Evolutionary conservation across 805 yeast species (phyloP).

Genomic region (Ogataea paraovalis): DNA sequence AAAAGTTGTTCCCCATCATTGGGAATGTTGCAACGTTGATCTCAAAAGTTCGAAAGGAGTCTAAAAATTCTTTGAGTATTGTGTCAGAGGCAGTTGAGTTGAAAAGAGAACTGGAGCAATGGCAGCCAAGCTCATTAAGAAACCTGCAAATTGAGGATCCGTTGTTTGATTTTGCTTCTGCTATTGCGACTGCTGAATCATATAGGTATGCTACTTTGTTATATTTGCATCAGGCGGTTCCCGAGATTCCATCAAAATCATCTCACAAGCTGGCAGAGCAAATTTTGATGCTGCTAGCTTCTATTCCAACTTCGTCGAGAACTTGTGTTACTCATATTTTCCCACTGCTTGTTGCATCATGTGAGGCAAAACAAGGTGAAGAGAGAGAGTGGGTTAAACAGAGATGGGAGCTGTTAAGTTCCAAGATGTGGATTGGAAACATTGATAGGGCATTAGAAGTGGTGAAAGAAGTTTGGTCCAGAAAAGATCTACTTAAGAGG

Average conservation of each 20-base stretch:
- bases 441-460: constrained; percentile 64
- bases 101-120: constrained; percentile 46
- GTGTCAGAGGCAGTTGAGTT: constrained; percentile 54
- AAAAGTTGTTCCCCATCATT: constrained; percentile 58
- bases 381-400: constrained; percentile 59
- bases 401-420: constrained; percentile 52
- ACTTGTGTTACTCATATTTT: constrained; percentile 59
- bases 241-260: constrained; percentile 55
- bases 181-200: constrained; percentile 68
- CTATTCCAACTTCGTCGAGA: constrained; percentile 56
- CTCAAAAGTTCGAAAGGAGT: constrained; percentile 38
- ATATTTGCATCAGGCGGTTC: constrained; percentile 66
- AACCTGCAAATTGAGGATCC: constrained; percentile 39
- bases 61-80: constrained; percentile 40
- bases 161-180: constrained; percentile 53
- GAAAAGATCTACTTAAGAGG: constrained; percentile 46
- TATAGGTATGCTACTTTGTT: constrained; percentile 56
- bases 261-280: constrained; percentile 57
- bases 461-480: constrained; percentile 66
- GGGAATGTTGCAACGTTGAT: constrained; percentile 60
- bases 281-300: constrained; percentile 54
- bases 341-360: constrained; percentile 60
- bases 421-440: constrained; percentile 62
- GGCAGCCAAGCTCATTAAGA: constrained; percentile 47
- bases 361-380: constrained; percentile 57